Evolutionary conservation across 768 basidiomycete genomes (phyloP).

Genomic region (Daedalea quercina): DNA sequence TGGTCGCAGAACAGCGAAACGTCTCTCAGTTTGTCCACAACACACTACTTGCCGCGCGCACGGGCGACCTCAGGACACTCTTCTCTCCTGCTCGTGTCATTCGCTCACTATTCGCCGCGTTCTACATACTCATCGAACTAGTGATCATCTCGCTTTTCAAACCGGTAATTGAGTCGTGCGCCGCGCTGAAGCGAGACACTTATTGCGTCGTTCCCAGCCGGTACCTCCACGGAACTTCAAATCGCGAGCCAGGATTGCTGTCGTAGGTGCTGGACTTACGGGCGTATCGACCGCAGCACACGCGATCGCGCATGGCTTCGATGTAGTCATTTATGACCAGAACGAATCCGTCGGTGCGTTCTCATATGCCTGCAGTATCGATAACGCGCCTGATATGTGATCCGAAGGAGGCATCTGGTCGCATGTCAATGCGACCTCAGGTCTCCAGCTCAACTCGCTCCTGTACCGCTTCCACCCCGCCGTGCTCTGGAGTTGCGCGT

Average conservation of each 20-base stretch:
- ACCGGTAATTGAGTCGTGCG: conserved; percentile 20
- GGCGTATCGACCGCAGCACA: conserved; percentile 50
- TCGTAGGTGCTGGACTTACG: conserved; percentile 45
- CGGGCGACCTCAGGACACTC: not conserved
- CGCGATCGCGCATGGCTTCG: conserved; percentile 43
- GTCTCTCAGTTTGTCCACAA: not conserved
- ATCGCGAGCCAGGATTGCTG: conserved; percentile 38
- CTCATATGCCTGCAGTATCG: not conserved
- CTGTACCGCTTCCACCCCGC: conserved; percentile 46
- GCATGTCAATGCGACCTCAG: conserved; percentile 43
- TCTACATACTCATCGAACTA: conserved; percentile 30
- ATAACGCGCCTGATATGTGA: not conserved
- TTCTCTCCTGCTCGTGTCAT: conserved; percentile 9
- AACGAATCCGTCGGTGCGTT: conserved; percentile 17
- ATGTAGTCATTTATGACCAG: conserved; percentile 43
- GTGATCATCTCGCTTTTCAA: conserved; percentile 36
- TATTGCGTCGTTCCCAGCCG: not conserved
- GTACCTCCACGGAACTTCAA: conserved; percentile 17
- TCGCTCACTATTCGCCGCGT: conserved; percentile 12
- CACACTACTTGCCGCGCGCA: not conserved
- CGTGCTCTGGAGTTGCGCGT: conserved; percentile 36
- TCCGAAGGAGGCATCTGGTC: conserved; percentile 42
- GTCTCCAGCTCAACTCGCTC: conserved; percentile 44
- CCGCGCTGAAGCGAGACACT: too few relatives aligned
- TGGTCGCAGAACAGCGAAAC: not conserved